Base-by-base conservation (phyloP, 2,329 filamentous ascomycete species). In the Penicillium palitans region DNA sequence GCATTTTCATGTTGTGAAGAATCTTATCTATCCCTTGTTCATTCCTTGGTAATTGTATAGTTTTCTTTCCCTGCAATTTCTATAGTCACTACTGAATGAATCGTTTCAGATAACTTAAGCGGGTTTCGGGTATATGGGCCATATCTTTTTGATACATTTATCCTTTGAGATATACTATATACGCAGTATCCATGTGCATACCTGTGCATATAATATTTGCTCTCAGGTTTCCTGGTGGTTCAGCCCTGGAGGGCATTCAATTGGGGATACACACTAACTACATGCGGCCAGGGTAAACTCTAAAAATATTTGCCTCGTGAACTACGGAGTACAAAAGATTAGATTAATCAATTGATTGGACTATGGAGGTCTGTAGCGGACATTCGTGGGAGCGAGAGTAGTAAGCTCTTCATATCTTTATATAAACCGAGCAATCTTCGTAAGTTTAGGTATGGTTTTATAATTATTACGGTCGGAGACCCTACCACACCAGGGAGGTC, bases 21-120 rank as follows among this genome's bases (percentile, higher is more conserved):
- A n/a, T 53, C 2, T 13, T 44, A 52, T 52, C 27, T 33, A 48
- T 40, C 44, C 51, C 52, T 54, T 54, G n/a, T 39, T 48, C 33
- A 33, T 41, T 40, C 15, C 52, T 17, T 35, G 2, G 8, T 7
- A 1, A 17, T 39, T 39, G 9, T 31, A 8, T 12, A 13, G 13
- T 15, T 42, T 40, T 24, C n/a, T 27, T 40, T 27, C 6, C 12
- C 12, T 51, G 21, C 7, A 6, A n/a, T n/a, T 2, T 25, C 15
- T 17, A 17, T 1, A 12, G 21, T 13, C 17, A 29, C 7, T 29
- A 4, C 24, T n/a, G 9, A 5, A 45, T 45, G 42, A 13, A 15
- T 4, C 9, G 9, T 45, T 45, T 12, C 25, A n/a, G 15, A 6
- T 17, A 12, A 8, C 8, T n/a, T 12, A 24, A 21, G 45, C 7